These are phyloP conservation scores for Rosa chinensis DNA, from an alignment of 306 rosid genomes.

Conservation along the genomic window DNA sequence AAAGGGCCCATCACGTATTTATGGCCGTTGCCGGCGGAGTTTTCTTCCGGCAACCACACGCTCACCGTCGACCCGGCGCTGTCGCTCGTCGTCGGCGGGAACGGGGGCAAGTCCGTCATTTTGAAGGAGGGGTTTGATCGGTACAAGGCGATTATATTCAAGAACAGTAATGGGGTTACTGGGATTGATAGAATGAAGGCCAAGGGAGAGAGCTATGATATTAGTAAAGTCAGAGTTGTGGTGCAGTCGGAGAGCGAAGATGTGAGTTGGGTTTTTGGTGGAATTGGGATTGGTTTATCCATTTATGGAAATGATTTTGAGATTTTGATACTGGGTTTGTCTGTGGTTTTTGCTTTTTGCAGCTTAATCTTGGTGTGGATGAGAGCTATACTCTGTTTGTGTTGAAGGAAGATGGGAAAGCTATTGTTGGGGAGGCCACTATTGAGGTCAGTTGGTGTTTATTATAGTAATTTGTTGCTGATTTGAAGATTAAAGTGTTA, in stretches of 20 bases:
- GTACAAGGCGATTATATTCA: constrained; percentile 63
- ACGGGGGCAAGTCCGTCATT: constrained; percentile 48
- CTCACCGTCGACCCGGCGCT: constrained; percentile 79
- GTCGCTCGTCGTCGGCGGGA: constrained; percentile 41
- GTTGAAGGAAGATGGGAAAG: constrained; percentile 45
- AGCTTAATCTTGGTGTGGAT: constrained; percentile 95
- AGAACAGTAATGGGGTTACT: constrained; percentile 38
- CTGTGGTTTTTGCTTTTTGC: constrained; percentile 8
- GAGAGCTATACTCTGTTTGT: constrained; percentile 79
- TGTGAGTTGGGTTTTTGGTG: constrained; percentile 32
- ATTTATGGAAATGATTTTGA: constrained; percentile 6
- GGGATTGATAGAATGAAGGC: constrained; percentile 39
- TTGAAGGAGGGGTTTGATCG: constrained; percentile 68
- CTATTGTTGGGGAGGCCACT: constrained; percentile 51
- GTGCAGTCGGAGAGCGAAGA: constrained; percentile 58
- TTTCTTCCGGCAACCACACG: constrained; percentile 52
- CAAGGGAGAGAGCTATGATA: constrained; percentile 35
- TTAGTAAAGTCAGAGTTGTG: constrained; percentile 48
- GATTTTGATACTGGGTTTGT: constrained; percentile 13
- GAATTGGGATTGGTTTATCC: neutral
- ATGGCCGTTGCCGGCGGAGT: constrained; percentile 83
- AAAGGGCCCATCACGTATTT: constrained; percentile 55
- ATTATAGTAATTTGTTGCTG: neutral
- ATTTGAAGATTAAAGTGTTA: neutral
- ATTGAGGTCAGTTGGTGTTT: constrained; percentile 58